Conservation (phyloP, 192 early-diverging fungal genomes). For the Coemansia furcata region DNA sequence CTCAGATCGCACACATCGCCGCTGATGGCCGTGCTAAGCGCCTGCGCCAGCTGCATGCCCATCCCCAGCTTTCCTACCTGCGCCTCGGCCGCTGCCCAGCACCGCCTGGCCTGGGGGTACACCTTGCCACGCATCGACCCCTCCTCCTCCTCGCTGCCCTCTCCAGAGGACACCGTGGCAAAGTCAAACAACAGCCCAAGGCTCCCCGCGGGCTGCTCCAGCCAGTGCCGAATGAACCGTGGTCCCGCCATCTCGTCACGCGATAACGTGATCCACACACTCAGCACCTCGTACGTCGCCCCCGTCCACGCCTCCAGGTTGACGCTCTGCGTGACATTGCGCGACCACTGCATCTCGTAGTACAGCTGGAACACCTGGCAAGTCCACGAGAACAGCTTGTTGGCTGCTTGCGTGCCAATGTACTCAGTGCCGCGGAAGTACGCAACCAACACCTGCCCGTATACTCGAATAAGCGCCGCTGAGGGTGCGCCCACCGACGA, state of each 20-base stretch:
- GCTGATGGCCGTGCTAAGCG: constrained; percentile 27
- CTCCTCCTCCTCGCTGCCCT: background rate
- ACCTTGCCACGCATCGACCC: background rate
- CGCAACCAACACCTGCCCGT: constrained; percentile 22
- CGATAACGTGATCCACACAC: constrained; percentile 30
- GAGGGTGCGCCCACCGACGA: constrained; percentile 5
- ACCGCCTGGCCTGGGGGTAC: constrained; percentile 18
- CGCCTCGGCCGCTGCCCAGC: constrained; percentile 33
- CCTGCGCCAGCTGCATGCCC: constrained; percentile 26
- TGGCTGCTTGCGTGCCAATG: background rate
- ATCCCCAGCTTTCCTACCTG: constrained; percentile 16
- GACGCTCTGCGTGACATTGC: background rate
- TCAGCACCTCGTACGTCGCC: constrained; percentile 28
- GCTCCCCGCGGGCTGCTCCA: background rate
- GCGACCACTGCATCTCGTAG: constrained; percentile 17
- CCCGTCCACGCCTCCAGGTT: background rate
- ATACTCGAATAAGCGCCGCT: constrained; percentile 11
- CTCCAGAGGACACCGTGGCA: constrained; percentile 6
- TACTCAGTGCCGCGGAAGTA: constrained; percentile 16
- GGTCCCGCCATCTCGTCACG: constrained; percentile 17
- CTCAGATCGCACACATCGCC: constrained; percentile 11
- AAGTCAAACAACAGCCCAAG: constrained; percentile 37
- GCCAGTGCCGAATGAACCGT: constrained; percentile 40
- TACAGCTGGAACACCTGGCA: constrained; percentile 24
- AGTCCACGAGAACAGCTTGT: constrained; percentile 27